A percentile compares a stretch with the other conserved stretches of the same genome.
These are phyloP conservation scores for Nepenthes gracilis DNA, from an alignment of 148 eudicot species.

Conservation along the genomic window DNA sequence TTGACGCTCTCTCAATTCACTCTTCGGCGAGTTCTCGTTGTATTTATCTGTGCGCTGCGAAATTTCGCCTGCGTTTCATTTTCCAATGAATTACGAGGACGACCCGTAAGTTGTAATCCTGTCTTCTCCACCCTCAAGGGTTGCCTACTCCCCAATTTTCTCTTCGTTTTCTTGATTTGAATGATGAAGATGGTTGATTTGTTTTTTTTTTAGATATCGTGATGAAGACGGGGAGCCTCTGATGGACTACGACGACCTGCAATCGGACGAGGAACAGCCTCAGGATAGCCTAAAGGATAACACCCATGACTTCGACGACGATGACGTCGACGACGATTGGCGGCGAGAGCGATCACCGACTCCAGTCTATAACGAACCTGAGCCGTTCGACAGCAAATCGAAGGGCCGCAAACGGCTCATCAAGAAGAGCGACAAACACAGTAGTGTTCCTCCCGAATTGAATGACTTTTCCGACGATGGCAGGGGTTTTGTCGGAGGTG, in stretches of 20 bases:
- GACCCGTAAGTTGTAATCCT: no score
- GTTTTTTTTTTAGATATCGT: conserved; percentile 12
- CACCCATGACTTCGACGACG: conserved; percentile 6
- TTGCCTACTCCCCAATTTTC: no score
- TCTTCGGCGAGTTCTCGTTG: no score
- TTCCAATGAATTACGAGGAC: no score
- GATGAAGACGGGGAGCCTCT: conserved; percentile 86
- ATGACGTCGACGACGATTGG: conserved; percentile 32
- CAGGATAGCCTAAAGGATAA: conserved; percentile 15
- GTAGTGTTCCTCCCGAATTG: conserved; percentile 25
- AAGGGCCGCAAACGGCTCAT: conserved; percentile 58
- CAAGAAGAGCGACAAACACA: conserved; percentile 39
- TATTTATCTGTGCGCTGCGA: no score
- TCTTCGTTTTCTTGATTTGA: no score
- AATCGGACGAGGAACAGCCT: conserved; percentile 46
- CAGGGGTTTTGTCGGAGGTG: conserved; percentile 4
- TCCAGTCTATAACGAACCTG: conserved; percentile 25
- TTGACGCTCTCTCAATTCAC: no score
- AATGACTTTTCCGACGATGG: conserved; percentile 40
- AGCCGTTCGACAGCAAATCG: conserved; percentile 15
- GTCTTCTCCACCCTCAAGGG: no score
- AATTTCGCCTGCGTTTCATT: no score
- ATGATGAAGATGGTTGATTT: not conserved
- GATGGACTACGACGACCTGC: conserved; percentile 58
- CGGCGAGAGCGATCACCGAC: conserved; percentile 39